Evolutionary conservation across 139 green algal genomes (phyloP).

Genomic region (Chlorella sp.): DNA sequence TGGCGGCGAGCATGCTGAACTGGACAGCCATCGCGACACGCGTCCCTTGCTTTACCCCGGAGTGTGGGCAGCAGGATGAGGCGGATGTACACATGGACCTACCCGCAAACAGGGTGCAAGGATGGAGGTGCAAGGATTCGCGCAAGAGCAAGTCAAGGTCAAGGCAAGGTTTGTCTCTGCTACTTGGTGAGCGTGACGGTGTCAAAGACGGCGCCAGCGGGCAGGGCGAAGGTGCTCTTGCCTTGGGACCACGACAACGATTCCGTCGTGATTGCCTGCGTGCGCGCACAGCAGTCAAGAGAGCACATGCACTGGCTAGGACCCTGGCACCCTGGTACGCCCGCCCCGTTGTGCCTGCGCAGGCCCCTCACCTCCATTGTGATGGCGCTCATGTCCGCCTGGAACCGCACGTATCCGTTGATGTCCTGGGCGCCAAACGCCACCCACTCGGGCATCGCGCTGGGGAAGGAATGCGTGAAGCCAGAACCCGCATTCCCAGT

Average conservation of each 20-base stretch:
- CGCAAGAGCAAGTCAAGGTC: background rate
- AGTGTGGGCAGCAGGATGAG: no score
- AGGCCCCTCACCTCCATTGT: slow-evolving; percentile 1
- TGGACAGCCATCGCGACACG: no score
- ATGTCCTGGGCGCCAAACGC: slow-evolving; percentile 2
- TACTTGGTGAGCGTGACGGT: no score
- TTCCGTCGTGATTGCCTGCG: background rate
- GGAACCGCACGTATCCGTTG: slow-evolving; percentile 8
- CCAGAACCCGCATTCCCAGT: slow-evolving; percentile 6
- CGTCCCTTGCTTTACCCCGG: no score
- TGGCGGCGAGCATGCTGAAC: no score
- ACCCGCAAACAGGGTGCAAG: no score
- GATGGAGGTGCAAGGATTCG: no score
- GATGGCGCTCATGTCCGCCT: background rate
- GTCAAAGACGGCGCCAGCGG: background rate
- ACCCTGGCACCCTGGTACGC: no score
- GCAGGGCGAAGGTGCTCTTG: background rate
- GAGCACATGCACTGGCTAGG: no score
- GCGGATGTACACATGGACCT: no score
- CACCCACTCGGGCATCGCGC: background rate
- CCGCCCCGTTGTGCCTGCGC: background rate
- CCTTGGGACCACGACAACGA: background rate
- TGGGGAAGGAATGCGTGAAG: slow-evolving; percentile 13
- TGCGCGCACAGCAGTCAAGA: background rate
- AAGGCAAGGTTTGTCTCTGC: no score